These are phyloP conservation scores for Plasmodium blacklocki DNA, from an alignment of 169 alveolate genomes.

Conservation along the genomic window DNA sequence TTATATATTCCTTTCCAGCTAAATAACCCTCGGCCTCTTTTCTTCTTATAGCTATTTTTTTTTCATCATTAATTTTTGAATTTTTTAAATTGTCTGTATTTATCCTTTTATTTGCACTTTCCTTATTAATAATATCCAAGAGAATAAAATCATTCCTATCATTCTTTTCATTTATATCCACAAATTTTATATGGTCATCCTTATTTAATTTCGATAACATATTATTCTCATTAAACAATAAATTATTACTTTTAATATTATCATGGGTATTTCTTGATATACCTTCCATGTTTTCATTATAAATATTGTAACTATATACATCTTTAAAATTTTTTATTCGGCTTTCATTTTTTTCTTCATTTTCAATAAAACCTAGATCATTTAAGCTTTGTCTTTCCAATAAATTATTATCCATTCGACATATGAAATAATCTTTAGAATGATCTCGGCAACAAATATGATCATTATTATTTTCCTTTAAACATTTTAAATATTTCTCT, in stretches of 20 bases:
- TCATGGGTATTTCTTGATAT: conserved; percentile 6
- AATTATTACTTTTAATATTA: conserved; percentile 3
- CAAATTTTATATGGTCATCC: neutral
- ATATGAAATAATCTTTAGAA: conserved; percentile 76
- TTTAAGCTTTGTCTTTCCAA: conserved; percentile 64
- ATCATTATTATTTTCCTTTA: conserved; percentile 71
- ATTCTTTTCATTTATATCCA: neutral
- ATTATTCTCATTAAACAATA: neutral
- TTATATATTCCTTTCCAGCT: conserved; percentile 50
- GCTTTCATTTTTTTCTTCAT: conserved; percentile 52
- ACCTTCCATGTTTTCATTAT: conserved; percentile 57
- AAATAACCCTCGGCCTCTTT: conserved; percentile 29
- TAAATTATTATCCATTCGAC: conserved; percentile 78
- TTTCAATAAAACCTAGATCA: conserved; percentile 65
- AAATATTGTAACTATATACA: conserved; percentile 65
- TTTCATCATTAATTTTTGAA: conserved; percentile 23
- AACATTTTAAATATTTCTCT: conserved; percentile 72
- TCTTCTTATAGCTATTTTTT: conserved; percentile 40
- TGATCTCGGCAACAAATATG: conserved; percentile 76
- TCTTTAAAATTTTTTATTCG: conserved; percentile 51
- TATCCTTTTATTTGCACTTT: conserved; percentile 1
- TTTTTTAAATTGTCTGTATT: conserved; percentile 1
- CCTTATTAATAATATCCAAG: conserved; percentile 20
- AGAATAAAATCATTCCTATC: conserved; percentile 6
- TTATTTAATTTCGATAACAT: neutral